A percentile compares a stretch with the other conserved stretches of the same genome.
phyloP scores from a whole-genome alignment of 2,329 filamentous ascomycete genomes.

The Diaporthe australafricana region DNA sequence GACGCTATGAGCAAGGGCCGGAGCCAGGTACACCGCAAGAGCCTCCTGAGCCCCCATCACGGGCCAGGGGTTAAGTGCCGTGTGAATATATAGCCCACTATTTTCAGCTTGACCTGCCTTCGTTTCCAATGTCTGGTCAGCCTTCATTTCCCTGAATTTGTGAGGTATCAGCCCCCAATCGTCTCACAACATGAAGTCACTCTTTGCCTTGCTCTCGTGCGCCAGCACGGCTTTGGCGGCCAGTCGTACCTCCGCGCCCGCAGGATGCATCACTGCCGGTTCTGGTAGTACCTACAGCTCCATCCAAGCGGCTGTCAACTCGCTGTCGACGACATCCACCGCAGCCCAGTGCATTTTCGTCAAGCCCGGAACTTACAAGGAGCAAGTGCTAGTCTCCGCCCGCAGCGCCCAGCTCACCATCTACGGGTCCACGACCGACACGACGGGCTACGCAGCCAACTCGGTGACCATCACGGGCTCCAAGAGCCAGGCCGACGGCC shows the following conservation, averaged over 20 bases:
- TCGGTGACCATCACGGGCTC: conserved; percentile 64
- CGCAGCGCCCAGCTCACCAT: conserved; percentile 61
- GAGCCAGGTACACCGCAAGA: conserved; percentile 6
- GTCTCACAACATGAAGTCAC: conserved; percentile 32
- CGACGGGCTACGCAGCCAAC: conserved; percentile 64
- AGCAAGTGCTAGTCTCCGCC: conserved; percentile 66
- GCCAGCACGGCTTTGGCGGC: conserved; percentile 43
- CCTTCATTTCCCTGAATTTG: neutral
- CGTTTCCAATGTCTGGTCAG: neutral
- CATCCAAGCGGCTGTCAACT: conserved; percentile 68
- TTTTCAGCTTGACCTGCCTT: neutral
- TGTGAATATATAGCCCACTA: neutral
- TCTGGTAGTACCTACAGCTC: conserved; percentile 50
- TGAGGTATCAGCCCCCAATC: neutral
- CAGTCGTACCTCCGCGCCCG: conserved; percentile 53
- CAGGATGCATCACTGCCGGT: conserved; percentile 62
- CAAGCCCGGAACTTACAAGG: conserved; percentile 68
- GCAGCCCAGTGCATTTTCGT: conserved; percentile 71
- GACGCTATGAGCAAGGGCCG: neutral
- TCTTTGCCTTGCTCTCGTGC: conserved; percentile 21
- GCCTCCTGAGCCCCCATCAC: neutral
- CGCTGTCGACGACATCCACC: conserved; percentile 64
- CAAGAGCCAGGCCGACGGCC: conserved; percentile 57
- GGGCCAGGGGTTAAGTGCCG: neutral
- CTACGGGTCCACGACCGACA: conserved; percentile 66